Conservation (phyloP, 2,329 filamentous ascomycete species). For the Pseudonectria foliicola region DNA sequence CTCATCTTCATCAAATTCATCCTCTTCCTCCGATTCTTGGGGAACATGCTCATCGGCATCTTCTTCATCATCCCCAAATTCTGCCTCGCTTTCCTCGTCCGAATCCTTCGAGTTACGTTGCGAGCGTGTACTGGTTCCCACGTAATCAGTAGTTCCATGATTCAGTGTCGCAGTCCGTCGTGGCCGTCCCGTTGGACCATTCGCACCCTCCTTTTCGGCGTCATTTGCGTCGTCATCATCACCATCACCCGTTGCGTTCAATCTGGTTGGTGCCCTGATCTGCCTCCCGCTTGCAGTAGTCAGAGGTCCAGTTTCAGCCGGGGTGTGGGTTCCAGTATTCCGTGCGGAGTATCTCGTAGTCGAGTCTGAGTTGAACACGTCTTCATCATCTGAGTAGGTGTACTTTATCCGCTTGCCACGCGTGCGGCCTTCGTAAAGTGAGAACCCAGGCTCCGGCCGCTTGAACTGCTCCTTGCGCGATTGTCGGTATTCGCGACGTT, state of each 20-base stretch:
- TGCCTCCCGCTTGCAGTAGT: constrained; percentile 84
- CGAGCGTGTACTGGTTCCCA: constrained; percentile 25
- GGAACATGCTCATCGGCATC: constrained; percentile 61
- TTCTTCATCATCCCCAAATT: constrained; percentile 69
- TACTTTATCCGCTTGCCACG: constrained; percentile 95
- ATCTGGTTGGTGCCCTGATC: constrained; percentile 60
- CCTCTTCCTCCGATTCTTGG: constrained; percentile 52
- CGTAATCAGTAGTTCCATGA: constrained; percentile 44
- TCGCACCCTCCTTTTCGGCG: constrained; percentile 31
- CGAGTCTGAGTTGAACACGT: constrained; percentile 60
- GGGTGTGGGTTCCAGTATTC: constrained; percentile 66
- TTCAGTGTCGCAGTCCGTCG: constrained; percentile 43
- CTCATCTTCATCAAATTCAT: constrained; percentile 51
- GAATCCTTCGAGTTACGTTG: constrained; percentile 38
- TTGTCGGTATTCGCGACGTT: constrained; percentile 83
- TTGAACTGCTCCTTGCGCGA: constrained; percentile 80
- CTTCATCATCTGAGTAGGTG: constrained; percentile 87
- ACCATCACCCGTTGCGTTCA: constrained; percentile 54
- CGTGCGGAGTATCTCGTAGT: constrained; percentile 62
- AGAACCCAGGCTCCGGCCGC: constrained; percentile 81
- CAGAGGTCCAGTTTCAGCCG: constrained; percentile 57
- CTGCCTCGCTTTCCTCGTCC: constrained; percentile 66
- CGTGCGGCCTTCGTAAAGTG: constrained; percentile 91
- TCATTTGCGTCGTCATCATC: constrained; percentile 40
- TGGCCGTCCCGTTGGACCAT: constrained; percentile 42